Base-by-base conservation (phyloP, 768 basidiomycete genomes). In the Suillus bovinus region DNA sequence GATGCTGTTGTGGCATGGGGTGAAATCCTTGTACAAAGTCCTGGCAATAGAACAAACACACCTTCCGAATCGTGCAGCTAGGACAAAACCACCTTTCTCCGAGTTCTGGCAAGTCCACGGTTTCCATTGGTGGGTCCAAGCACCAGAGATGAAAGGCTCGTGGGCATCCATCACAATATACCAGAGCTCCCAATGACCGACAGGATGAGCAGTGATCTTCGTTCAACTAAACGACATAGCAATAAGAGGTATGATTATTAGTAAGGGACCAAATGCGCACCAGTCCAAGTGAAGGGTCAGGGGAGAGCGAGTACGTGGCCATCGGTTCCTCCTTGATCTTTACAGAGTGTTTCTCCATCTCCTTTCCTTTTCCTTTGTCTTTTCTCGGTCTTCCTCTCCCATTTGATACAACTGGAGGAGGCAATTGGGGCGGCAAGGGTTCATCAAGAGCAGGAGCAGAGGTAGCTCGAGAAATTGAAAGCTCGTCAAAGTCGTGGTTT, bases 101-200 rank as follows among this genome's bases (percentile, higher is more conserved):
- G 5, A 55, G 53, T 76, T 93, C 91, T 14, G 91, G 90, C 50
- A 97, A 86, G 74, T 97, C 94, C 64, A 90, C 82, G 55, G 87
- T 80, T 64, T 95, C 92, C 80, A 98, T 85, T 24, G 97, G 97
- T 59, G 97, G 97, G 74, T 99, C 91, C 66, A 99, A 83, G 75
- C 97, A 99, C 85, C 91, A 89, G 63, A 99, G 87, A 77, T 99
- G 97, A 75, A 97, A 99, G 8, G 95, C 94, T 66, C 90, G 81
- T 39, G 96, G 93, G 73, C 97, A 99, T 22, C 96, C 95, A 74
- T 99, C 97, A 75, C 97, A 99, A 74, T 97, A 99, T 22, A 99
- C 86, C 64, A 99, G 82, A 49, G 90, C 85, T 54, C 96, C 96
- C 66, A 81, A 70, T 29, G 89, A 92, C 68, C 88, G 87, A 73